A percentile compares a stretch with the other conserved stretches of the same genome.
phyloP scores from a whole-genome alignment of 768 basidiomycete genomes.

The Thelephora aurantiotincta region DNA sequence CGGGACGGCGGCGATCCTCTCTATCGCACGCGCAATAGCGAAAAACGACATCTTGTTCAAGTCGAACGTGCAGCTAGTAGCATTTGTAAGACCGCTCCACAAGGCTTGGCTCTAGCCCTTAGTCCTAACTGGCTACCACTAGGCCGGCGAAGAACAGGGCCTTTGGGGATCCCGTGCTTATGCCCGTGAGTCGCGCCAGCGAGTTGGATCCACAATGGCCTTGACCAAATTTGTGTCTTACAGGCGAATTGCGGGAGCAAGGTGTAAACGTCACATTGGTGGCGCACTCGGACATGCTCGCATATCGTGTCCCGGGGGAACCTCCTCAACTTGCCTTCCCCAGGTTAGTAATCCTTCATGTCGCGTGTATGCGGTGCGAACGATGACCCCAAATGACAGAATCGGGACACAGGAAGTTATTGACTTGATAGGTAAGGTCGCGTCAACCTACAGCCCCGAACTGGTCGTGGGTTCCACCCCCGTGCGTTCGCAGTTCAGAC shows the following conservation, averaged over 20 bases:
- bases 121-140: conserved; percentile 22
- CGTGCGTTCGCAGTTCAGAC: conserved; percentile 28
- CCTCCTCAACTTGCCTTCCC: conserved; percentile 78
- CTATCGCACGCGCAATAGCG: conserved; percentile 64
- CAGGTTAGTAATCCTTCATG: conserved; percentile 19
- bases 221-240: not conserved
- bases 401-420: conserved; percentile 70
- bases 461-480: conserved; percentile 53
- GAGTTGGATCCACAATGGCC: not conserved
- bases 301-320: conserved; percentile 66
- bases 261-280: conserved; percentile 65
- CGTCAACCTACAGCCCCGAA: conserved; percentile 71
- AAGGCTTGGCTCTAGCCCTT: not conserved
- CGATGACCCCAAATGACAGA: conserved; percentile 22
- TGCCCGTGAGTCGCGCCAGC: conserved; percentile 40
- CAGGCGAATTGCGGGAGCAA: conserved; percentile 42
- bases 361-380: not conserved
- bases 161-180: conserved; percentile 67
- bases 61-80: conserved; percentile 64
- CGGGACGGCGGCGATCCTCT: conserved; percentile 55
- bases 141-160: conserved; percentile 82
- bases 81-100: conserved; percentile 31
- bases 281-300: conserved; percentile 90
- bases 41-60: conserved; percentile 55
- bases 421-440: conserved; percentile 60